phyloP scores from a whole-genome alignment of 345 rosid species.

The Eucalyptus rudis region DNA sequence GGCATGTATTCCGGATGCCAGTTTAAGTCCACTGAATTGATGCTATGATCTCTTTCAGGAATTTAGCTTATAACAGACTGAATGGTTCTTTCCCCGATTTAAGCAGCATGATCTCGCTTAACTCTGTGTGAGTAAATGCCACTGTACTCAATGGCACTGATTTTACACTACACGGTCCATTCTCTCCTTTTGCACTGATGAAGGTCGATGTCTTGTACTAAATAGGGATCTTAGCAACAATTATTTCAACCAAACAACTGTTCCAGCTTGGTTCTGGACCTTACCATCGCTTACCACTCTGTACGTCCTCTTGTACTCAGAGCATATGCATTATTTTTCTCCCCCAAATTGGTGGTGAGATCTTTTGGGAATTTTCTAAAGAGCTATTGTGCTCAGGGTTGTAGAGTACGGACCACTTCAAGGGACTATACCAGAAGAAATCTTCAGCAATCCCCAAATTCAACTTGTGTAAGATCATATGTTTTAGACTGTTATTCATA shows the following conservation, averaged over 20 bases:
- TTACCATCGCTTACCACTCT: constrained; percentile 75
- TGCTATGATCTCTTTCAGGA: constrained; percentile 23
- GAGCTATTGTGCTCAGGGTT: constrained; percentile 27
- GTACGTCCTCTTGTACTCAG: constrained; percentile 24
- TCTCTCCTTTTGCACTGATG: not conserved
- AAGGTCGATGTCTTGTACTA: not conserved
- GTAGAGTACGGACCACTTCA: constrained; percentile 62
- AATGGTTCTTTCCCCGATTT: constrained; percentile 75
- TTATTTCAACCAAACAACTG: constrained; percentile 46
- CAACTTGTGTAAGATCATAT: constrained; percentile 67
- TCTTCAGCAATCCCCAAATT: constrained; percentile 60
- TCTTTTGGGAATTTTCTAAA: not conserved
- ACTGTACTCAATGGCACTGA: not conserved
- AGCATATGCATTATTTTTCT: not conserved
- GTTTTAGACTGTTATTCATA: not conserved
- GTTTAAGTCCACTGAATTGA: not conserved
- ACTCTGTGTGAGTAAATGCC: constrained; percentile 48
- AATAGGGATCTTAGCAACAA: constrained; percentile 90
- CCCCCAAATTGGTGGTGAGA: not conserved
- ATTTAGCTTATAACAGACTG: constrained; percentile 72
- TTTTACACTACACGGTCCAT: not conserved
- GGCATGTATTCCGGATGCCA: not conserved
- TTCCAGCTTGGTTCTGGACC: constrained; percentile 83
- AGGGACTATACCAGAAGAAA: constrained; percentile 50
- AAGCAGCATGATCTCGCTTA: constrained; percentile 50